Evolutionary conservation across 345 rosid genomes (phyloP), one percentile per base, ranked within the genome.

Genomic region (Rhizophora apiculata): DNA sequence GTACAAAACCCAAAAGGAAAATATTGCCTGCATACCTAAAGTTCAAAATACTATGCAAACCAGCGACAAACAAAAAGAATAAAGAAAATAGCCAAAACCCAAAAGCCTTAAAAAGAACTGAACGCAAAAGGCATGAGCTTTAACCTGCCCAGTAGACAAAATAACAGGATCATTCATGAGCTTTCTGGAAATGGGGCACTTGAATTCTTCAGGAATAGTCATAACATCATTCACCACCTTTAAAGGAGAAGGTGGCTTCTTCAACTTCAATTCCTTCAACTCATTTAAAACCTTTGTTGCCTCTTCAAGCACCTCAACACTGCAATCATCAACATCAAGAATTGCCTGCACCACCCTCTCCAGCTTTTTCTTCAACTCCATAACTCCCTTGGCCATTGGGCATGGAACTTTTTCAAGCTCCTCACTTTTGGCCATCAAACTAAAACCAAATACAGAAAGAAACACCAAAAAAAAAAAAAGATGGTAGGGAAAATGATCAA

Each of bases 131-230:
- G 11, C 32, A 22, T 2, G 65, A 62, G 30, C 32, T 36, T 73
- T 19, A 70, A 86, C 93, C 93, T 79, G 82, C 0, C 89, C 93
- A 65, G 87, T 78, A 37, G 82, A 80, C 65, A 88, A 60, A 64
- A 86, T 70, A 18, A 88, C 90, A 66, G 91, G 90, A 59, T 88
- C 91, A 68, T 19, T 54, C 88, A 85, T 85, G 58, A 82, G 73
- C 68, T 72, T 36, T 37, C 69, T 74, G n/a, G 88, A 85, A 69
- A 85, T 65, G 57, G 88, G 84, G 61, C 88, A 85, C 31, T 49
- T 76, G 53, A 80, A 82, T 65, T 78, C 84, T 36, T 63, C 66
- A 34, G 84, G 88, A 57, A 71, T 46, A n/a, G 6, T 60, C 68
- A 52, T 52, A 26, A 10, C 5, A 34, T 65, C 68, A 71, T 72